phyloP scores from a whole-genome alignment of 2,329 filamentous ascomycete genomes.

The Colletotrichum sp. region DNA sequence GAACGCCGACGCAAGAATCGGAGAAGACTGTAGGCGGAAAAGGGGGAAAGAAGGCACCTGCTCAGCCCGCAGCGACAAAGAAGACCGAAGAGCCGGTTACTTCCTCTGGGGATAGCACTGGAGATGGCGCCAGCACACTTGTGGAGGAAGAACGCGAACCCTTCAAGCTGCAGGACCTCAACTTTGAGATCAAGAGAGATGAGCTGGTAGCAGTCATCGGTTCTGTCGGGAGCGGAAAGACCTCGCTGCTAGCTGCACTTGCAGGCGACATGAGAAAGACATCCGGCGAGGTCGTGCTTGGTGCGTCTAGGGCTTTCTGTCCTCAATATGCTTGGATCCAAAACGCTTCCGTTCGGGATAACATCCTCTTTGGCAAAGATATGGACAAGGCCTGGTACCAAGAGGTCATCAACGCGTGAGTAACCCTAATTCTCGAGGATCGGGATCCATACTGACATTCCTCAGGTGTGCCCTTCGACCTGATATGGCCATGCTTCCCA shows the following conservation, averaged over 20 bases:
- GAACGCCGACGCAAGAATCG: slow-evolving; percentile 59
- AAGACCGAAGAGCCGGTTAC: slow-evolving; percentile 37
- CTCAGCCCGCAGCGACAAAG: slow-evolving; percentile 22
- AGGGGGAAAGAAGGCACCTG: slow-evolving; percentile 52
- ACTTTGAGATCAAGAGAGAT: slow-evolving; percentile 72
- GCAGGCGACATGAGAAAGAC: slow-evolving; percentile 95
- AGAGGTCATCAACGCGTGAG: slow-evolving; percentile 77
- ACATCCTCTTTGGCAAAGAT: slow-evolving; percentile 88
- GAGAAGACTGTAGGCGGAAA: slow-evolving; percentile 43
- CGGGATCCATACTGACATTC: background rate
- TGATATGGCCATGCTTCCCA: slow-evolving; percentile 92
- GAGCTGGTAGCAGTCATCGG: slow-evolving; percentile 88
- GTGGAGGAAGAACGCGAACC: slow-evolving; percentile 68
- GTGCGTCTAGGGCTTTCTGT: slow-evolving; percentile 86
- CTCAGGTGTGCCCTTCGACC: slow-evolving; percentile 78
- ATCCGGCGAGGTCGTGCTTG: slow-evolving; percentile 73
- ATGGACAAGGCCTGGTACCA: slow-evolving; percentile 81
- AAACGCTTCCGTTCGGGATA: slow-evolving; percentile 84
- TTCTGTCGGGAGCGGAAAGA: slow-evolving; percentile 89
- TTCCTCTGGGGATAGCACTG: slow-evolving; percentile 48
- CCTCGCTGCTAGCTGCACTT: slow-evolving; percentile 83
- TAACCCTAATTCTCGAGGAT: slow-evolving; percentile 24
- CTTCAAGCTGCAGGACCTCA: slow-evolving; percentile 74
- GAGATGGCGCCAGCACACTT: slow-evolving; percentile 59
- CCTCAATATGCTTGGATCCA: slow-evolving; percentile 99